Evolutionary conservation across 495 filamentous ascomycete species (phyloP), one percentile per base, ranked within the genome.

Genomic region (Saxophila tyrrhenica): DNA sequence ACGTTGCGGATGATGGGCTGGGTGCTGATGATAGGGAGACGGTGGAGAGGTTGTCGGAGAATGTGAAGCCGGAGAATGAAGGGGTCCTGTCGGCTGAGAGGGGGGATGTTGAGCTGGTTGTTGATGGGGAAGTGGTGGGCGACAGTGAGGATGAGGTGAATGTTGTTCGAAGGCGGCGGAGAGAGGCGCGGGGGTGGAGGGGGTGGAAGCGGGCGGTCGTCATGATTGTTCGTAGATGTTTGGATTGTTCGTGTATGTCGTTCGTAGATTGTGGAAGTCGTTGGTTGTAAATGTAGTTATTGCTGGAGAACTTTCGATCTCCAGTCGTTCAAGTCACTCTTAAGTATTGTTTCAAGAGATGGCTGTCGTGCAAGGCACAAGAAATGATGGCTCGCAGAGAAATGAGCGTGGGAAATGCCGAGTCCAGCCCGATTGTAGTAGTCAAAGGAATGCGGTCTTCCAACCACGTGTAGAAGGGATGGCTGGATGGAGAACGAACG

Each of bases 81-180:
- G 29, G 13, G 5, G 29, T 35, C 13, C 61, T 51, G 29, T 19
- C 42, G 39, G 62, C 45, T 50, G 42, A 54, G n/a, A 50, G 49
- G 17, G 58, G 47, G 5, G 46, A 56, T 3, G 55, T 32, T 50
- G 59, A 51, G 3, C 39, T 52, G 10, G 62, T 51, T 22, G 64
- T 48, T n/a, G 48, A 1, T 20, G 47, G 16, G 1, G 56, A 48
- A 25, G 13, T 35, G 13, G 29, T 35, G 5, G 16, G 25, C 5
- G 46, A 13, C 2, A 39, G 50, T 25, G 57, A 65, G 51, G 57
- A 59, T n/a, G 35, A 35, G 3, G 22, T 23, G 61, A 70, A 65
- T 25, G 62, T 66, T 20, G 67, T 68, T 23, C 48, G 46, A 22
- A 70, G 62, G 41, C 64, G 64, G 39, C 59, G 67, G 52, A 69